A percentile compares a stretch with the other conserved stretches of the same genome.
Evolutionary conservation across 345 rosid species (phyloP).

Genomic region (Linum lewisii): DNA sequence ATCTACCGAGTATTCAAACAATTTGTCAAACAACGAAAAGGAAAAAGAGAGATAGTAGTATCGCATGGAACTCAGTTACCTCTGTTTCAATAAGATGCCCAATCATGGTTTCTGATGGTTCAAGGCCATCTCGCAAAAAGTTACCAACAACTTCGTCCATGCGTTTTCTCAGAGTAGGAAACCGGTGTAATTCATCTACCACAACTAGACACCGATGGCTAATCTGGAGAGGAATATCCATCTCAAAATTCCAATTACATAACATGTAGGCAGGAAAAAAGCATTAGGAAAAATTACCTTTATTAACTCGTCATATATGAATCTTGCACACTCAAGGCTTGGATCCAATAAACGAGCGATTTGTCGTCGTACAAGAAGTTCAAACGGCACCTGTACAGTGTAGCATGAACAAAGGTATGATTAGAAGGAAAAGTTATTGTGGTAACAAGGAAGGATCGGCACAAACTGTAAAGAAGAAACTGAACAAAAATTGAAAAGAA

Average conservation of each 20-base stretch:
- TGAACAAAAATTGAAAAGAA: neutral
- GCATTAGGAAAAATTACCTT: conserved; percentile 37
- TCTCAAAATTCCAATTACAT: neutral
- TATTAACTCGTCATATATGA: conserved; percentile 81
- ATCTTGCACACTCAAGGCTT: conserved; percentile 94
- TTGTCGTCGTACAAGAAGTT: conserved; percentile 88
- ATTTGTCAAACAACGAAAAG: neutral
- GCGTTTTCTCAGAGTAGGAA: conserved; percentile 78
- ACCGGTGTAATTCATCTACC: conserved; percentile 61
- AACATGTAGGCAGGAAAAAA: neutral
- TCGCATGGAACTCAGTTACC: conserved; percentile 26
- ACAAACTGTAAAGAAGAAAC: neutral
- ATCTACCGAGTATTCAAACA: conserved; percentile 1
- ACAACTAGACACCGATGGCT: conserved; percentile 59
- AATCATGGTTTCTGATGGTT: conserved; percentile 88
- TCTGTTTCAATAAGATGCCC: conserved; percentile 89
- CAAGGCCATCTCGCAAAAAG: conserved; percentile 84
- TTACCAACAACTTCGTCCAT: conserved; percentile 91
- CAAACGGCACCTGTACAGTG: conserved; percentile 67
- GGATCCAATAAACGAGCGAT: conserved; percentile 90
- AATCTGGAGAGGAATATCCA: conserved; percentile 42
- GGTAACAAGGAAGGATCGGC: neutral
- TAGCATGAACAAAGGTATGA: neutral
- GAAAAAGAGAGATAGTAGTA: neutral
- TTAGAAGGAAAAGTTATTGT: neutral